Base-by-base conservation (phyloP, 83 land plant genomes). In the Thuja plicata region DNA sequence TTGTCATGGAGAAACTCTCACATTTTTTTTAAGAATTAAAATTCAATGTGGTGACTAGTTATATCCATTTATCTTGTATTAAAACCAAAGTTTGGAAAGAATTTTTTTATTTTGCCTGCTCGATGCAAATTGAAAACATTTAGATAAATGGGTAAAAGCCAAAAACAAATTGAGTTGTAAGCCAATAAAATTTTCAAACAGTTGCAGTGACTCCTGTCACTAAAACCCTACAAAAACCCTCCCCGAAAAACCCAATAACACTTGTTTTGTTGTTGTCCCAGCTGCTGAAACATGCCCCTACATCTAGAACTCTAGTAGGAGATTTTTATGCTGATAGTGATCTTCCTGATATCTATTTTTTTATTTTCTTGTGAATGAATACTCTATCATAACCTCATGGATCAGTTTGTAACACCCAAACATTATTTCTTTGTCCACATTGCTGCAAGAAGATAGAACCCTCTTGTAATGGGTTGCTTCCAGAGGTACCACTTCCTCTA, bases 381-480 rank as follows among this genome's bases (percentile, higher is more conserved):
- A 52, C 6, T 57, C 86, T 10, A 85, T 55, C 41, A 88, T 82
- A 15, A 77, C 38, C 48, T 84, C 86, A 85, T 92, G 92, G 88
- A 93, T 90, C 84, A 93, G 85, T 38, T 66, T 80, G 85, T 89
- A 92, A 89, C 95, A 93, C 41, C 91, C n/a, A n/a, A n/a, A n/a
- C n/a, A n/a, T n/a, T n/a, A n/a, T n/a, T n/a, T n/a, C n/a, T n/a
- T 92, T 93, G 86, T 86, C 66, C 41, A 93, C 86, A 78, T 93
- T 92, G 89, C 86, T 89, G 73, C 93, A 88, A 92, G 91, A 92
- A 74, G 93, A 88, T 48, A 86, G 89, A 62, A 91, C 94, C 80
- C 87, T 76, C 79, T 89, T 90, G 16, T 90, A 89, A 82, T 87
- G 86, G 19, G 85, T 80, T 30, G 87, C 84, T 27, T 93, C 71